Percentiles rank a stretch among this genome's conserved stretches.
Conservation (phyloP, 768 basidiomycete genomes). For the Naganishia kalamii region DNA sequence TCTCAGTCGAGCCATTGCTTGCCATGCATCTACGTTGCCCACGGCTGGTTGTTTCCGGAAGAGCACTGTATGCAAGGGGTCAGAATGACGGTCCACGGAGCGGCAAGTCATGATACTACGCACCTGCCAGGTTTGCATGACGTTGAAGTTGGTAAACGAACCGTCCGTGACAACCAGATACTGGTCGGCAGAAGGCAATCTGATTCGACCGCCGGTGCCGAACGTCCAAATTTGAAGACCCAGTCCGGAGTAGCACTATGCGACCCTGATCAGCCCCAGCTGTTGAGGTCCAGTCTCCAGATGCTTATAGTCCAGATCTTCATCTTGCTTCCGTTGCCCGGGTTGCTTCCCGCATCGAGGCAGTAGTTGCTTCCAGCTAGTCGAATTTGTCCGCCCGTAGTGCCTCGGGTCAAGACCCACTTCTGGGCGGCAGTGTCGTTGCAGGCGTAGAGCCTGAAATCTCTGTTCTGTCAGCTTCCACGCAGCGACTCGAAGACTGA, state of each 20-base stretch:
- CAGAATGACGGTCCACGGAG: neutral
- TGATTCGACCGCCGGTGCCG: slow-evolving; percentile 3
- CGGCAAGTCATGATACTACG: neutral
- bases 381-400: slow-evolving; percentile 27
- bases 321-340: slow-evolving; percentile 28
- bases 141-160: slow-evolving; percentile 14
- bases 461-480: slow-evolving; percentile 14
- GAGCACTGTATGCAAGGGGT: neutral
- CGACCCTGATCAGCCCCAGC: neutral
- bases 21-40: too few relatives aligned
- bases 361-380: slow-evolving; percentile 34
- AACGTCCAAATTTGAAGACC: slow-evolving; percentile 31
- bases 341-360: slow-evolving; percentile 30
- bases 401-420: slow-evolving; percentile 27
- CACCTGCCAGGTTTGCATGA: slow-evolving; percentile 17
- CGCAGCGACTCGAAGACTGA: neutral
- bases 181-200: slow-evolving; percentile 5
- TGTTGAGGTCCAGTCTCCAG: neutral
- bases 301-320: slow-evolving; percentile 33
- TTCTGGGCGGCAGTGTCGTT: slow-evolving; percentile 26
- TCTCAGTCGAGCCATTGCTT: too few relatives aligned
- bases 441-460: slow-evolving; percentile 32
- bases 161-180: slow-evolving; percentile 7
- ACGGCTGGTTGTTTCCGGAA: slow-evolving; percentile 12
- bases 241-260: slow-evolving; percentile 29